phyloP scores from a whole-genome alignment of 441 rosid genomes.

The Populus tomentosa region DNA sequence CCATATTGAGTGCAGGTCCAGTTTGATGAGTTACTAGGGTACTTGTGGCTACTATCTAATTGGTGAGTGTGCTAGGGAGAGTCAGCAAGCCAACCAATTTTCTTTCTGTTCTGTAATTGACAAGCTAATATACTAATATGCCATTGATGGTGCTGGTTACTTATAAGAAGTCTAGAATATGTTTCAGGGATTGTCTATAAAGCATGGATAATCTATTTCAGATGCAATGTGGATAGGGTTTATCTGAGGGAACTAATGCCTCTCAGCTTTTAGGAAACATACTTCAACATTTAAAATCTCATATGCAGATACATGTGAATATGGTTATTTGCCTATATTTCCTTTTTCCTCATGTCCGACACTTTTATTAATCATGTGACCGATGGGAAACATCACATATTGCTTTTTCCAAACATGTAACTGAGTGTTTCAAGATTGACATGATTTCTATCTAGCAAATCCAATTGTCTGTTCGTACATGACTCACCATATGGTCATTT shows the following conservation, averaged over 20 bases:
- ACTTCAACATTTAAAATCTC: neutral
- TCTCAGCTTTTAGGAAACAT: neutral
- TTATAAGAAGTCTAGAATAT: neutral
- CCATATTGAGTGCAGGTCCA: neutral
- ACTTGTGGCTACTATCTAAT: neutral
- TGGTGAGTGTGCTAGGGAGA: neutral
- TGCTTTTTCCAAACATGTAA: neutral
- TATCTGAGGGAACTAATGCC: neutral
- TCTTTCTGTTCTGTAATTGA: neutral
- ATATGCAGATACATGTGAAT: too few relatives aligned
- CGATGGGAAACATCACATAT: neutral
- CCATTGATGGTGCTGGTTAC: neutral
- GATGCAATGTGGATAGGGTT: neutral
- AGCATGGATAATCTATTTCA: neutral
- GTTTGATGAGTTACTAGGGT: neutral
- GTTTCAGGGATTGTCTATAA: neutral
- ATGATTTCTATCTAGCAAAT: neutral
- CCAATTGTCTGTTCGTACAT: neutral
- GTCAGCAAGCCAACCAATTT: neutral
- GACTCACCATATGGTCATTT: neutral
- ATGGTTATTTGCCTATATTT: neutral
- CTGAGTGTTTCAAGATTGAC: neutral
- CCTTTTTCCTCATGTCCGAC: neutral
- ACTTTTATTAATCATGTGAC: neutral
- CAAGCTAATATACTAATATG: neutral